A percentile compares a stretch with the other conserved stretches of the same genome.
Conservation (phyloP, 768 basidiomycete genomes). For the Russula dissimulans region DNA sequence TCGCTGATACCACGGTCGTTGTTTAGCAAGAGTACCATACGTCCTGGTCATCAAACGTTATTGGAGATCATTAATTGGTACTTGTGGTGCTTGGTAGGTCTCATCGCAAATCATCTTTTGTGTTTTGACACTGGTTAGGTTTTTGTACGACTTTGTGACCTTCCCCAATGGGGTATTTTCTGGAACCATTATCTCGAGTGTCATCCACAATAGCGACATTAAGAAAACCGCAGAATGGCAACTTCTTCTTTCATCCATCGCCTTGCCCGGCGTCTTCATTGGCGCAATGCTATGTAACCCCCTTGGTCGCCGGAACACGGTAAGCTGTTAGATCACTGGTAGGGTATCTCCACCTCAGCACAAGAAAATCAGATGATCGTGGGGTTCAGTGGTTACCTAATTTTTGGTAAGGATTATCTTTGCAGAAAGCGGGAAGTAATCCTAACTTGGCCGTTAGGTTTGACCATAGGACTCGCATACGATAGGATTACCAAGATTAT, state of each 20-base stretch:
- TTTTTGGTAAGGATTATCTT: conserved; percentile 39
- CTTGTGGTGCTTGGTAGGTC: conserved; percentile 58
- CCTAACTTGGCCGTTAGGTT: conserved; percentile 27
- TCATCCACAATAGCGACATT: conserved; percentile 47
- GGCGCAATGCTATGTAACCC: conserved; percentile 38
- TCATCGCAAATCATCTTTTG: background rate
- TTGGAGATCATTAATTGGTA: conserved; percentile 62
- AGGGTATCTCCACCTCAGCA: background rate
- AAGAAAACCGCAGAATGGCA: conserved; percentile 61
- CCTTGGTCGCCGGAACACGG: conserved; percentile 50
- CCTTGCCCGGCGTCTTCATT: conserved; percentile 45
- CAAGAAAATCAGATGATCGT: conserved; percentile 44
- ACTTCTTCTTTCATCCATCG: conserved; percentile 51
- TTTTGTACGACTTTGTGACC: conserved; percentile 60
- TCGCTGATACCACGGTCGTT: background rate
- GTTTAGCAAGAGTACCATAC: conserved; percentile 49
- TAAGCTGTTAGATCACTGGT: conserved; percentile 23
- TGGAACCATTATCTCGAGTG: conserved; percentile 55
- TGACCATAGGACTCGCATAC: conserved; percentile 52
- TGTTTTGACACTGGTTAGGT: conserved; percentile 32
- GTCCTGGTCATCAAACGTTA: conserved; percentile 49
- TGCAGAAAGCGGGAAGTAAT: background rate
- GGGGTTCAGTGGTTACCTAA: conserved; percentile 58
- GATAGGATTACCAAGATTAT: conserved; percentile 52
- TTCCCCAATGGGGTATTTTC: conserved; percentile 69